These are phyloP conservation scores for Xylariaceae sp. DNA, from an alignment of 2,329 filamentous ascomycete genomes.

Conservation along the genomic window DNA sequence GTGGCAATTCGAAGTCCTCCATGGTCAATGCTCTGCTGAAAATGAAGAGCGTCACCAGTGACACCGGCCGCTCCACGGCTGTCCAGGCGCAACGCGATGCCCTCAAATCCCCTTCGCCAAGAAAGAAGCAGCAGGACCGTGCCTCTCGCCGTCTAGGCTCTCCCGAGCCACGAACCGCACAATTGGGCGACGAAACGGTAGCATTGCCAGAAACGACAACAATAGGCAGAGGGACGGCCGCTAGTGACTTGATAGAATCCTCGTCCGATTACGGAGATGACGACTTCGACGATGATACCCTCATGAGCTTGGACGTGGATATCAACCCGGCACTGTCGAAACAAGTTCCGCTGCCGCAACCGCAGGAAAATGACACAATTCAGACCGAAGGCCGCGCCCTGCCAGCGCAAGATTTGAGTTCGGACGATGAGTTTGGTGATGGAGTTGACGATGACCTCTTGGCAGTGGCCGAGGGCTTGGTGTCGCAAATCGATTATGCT, in stretches of 20 bases:
- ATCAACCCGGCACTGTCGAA: slow-evolving; percentile 23
- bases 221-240: slow-evolving; percentile 1
- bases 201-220: slow-evolving; percentile 3
- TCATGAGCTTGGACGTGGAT: slow-evolving; percentile 51
- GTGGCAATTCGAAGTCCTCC: slow-evolving; percentile 51
- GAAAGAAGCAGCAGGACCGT: slow-evolving; percentile 32
- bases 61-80: slow-evolving; percentile 43
- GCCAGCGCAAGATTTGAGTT: slow-evolving; percentile 13
- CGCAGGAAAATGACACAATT: slow-evolving; percentile 13
- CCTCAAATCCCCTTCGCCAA: slow-evolving; percentile 42
- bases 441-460: slow-evolving; percentile 57
- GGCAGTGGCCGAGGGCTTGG: slow-evolving; percentile 42
- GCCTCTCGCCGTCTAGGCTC: slow-evolving; percentile 12
- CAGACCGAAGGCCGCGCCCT: slow-evolving; percentile 13
- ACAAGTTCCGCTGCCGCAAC: slow-evolving; percentile 8
- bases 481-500: slow-evolving; percentile 34
- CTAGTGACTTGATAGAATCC: slow-evolving; percentile 9
- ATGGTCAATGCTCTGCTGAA: slow-evolving; percentile 63
- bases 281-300: slow-evolving; percentile 57
- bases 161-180: slow-evolving; percentile 3
- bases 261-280: slow-evolving; percentile 53
- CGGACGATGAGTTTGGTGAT: slow-evolving; percentile 62
- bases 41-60: slow-evolving; percentile 62
- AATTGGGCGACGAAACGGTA: no score
- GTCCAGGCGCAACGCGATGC: slow-evolving; percentile 28